phyloP scores from a whole-genome alignment of 192 early-diverging fungal species.

The Backusella psychrophila region DNA sequence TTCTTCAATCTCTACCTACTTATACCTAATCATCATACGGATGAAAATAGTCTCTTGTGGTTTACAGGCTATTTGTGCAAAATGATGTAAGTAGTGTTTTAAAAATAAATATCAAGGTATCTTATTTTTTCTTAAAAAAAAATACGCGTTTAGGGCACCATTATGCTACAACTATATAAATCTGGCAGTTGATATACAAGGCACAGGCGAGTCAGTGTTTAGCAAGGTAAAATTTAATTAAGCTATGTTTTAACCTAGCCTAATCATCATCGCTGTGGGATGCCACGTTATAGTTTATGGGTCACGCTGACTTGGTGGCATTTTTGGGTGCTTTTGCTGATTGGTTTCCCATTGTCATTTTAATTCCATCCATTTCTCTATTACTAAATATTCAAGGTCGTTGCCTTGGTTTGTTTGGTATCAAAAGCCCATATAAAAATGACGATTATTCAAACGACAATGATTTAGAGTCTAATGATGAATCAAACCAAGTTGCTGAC shows the following conservation, averaged over 20 bases:
- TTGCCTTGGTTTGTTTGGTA: slow-evolving; percentile 65
- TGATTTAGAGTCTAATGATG: slow-evolving; percentile 26
- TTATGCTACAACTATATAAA: slow-evolving; percentile 96
- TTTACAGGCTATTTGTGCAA: slow-evolving; percentile 90
- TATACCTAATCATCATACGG: slow-evolving; percentile 92
- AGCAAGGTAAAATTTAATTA: slow-evolving; percentile 34
- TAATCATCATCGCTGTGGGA: background rate
- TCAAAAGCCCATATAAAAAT: slow-evolving; percentile 37
- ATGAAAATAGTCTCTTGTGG: slow-evolving; percentile 88
- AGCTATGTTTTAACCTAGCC: background rate
- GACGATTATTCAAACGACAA: slow-evolving; percentile 30
- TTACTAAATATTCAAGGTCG: slow-evolving; percentile 83
- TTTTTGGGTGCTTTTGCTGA: slow-evolving; percentile 87
- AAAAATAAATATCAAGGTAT: slow-evolving; percentile 10
- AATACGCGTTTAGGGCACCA: slow-evolving; percentile 49
- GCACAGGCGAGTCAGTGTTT: slow-evolving; percentile 42
- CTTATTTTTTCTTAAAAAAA: slow-evolving; percentile 29
- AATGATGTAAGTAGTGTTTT: slow-evolving; percentile 50
- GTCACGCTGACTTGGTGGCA: slow-evolving; percentile 83
- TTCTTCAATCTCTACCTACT: slow-evolving; percentile 87
- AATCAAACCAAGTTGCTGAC: slow-evolving; percentile 7
- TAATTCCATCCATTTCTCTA: slow-evolving; percentile 71
- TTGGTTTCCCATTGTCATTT: slow-evolving; percentile 84
- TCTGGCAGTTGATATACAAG: slow-evolving; percentile 48
- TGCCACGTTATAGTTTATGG: slow-evolving; percentile 57